Evolutionary conservation across 768 basidiomycete species (phyloP).

Genomic region (Phanerochaete carnosa): DNA sequence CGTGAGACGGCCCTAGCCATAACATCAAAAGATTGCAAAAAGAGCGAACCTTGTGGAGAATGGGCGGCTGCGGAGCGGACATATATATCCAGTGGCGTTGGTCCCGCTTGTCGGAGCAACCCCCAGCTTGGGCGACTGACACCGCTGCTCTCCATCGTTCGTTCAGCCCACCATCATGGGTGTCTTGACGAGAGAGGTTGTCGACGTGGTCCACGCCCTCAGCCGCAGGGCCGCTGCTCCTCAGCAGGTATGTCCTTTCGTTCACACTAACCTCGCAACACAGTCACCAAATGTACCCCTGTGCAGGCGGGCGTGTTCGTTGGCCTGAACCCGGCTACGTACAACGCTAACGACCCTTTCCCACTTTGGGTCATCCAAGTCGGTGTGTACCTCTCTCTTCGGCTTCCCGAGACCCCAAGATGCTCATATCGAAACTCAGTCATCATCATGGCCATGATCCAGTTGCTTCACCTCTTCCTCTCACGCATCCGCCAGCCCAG

Average conservation of each 20-base stretch:
- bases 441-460: constrained; percentile 79
- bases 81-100: not conserved
- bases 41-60: not conserved
- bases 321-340: constrained; percentile 67
- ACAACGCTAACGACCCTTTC: constrained; percentile 65
- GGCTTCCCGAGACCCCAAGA: not conserved
- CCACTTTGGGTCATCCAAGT: constrained; percentile 76
- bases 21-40: no score
- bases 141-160: not conserved
- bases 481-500: constrained; percentile 77
- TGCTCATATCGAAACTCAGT: constrained; percentile 33
- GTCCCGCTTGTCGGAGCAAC: not conserved
- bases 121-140: not conserved
- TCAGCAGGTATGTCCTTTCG: constrained; percentile 38
- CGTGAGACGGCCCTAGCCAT: no score
- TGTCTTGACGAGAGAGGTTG: constrained; percentile 37
- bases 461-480: constrained; percentile 64
- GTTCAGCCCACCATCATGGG: constrained; percentile 38
- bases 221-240: constrained; percentile 42
- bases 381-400: constrained; percentile 37
- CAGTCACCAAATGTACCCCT: not conserved
- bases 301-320: constrained; percentile 69
- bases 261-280: not conserved
- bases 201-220: constrained; percentile 25
- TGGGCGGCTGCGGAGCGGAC: not conserved